A percentile compares a stretch with the other conserved stretches of the same genome.
phyloP scores from a whole-genome alignment of 2,329 filamentous ascomycete species.

The Scedosporium apiospermum region DNA sequence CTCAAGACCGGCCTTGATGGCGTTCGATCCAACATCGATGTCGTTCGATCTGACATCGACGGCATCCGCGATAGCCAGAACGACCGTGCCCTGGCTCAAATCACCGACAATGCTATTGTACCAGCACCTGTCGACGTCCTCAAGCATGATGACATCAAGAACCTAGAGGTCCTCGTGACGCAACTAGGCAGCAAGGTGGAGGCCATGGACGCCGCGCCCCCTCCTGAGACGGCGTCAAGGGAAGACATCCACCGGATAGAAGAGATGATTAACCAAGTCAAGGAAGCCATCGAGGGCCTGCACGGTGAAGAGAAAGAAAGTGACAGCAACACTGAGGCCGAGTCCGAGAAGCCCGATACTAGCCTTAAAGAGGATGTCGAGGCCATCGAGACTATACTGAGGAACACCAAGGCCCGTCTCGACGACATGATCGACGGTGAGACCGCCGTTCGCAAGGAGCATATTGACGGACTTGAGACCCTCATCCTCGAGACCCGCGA shows the following conservation, averaged over 20 bases:
- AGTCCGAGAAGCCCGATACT: constrained; percentile 20
- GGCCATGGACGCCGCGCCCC: constrained; percentile 23
- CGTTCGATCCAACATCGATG: constrained; percentile 69
- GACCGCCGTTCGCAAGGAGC: constrained; percentile 57
- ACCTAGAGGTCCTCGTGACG: constrained; percentile 72
- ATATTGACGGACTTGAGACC: constrained; percentile 56
- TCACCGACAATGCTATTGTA: constrained; percentile 35
- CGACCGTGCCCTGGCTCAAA: constrained; percentile 40
- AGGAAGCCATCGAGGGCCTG: constrained; percentile 36
- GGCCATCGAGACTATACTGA: constrained; percentile 81
- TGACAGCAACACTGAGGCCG: constrained; percentile 11
- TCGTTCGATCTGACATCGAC: constrained; percentile 66
- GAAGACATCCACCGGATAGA: constrained; percentile 48
- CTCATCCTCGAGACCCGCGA: constrained; percentile 66
- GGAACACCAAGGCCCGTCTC: constrained; percentile 79
- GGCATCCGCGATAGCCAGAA: constrained; percentile 49
- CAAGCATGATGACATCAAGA: constrained; percentile 68
- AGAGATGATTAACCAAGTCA: constrained; percentile 39
- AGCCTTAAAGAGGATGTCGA: constrained; percentile 68
- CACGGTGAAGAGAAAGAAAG: constrained; percentile 22
- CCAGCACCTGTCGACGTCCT: constrained; percentile 36
- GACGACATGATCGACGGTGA: constrained; percentile 72
- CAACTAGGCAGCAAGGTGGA: constrained; percentile 82
- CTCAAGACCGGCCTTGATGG: constrained; percentile 72
- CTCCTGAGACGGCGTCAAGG: constrained; percentile 27